Base-by-base conservation (phyloP, 768 basidiomycete genomes). In the Kwoniella sp. region DNA sequence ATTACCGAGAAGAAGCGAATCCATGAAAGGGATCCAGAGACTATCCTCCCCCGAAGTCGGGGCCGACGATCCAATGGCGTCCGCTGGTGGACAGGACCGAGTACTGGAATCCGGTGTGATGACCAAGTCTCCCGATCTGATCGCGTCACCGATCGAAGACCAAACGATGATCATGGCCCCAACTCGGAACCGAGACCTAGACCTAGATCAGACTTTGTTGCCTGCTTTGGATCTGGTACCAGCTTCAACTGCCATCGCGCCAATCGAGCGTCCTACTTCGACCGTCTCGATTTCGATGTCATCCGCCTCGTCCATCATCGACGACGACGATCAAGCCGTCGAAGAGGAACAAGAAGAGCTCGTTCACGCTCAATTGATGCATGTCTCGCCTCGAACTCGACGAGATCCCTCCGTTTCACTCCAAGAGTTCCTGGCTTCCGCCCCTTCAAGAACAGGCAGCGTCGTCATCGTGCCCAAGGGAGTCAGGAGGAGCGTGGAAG, bases 341-440 rank as follows among this genome's bases (percentile, higher is more conserved):
- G 71, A 64, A 25, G 66, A 67, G 3, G 51, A 58, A 9, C 54
- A 69, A 1, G 41, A 45, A 45, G 68, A 69, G 34, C 52, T 73
- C 20, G 45, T 58, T 11, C 65, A 70, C 38, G 71, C 71, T n/a
- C 65, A 73, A 45, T 57, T 73, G 25, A 66, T 73, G 66, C 68
- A 66, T 20, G 61, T 73, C 20, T 70, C 71, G 11, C 71, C 71
- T 17, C 59, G 66, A 15, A 73, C 71, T 4, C 38, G 71, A 22
- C 29, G 65, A 37, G 61, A 73, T 56, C 68, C 71, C 4, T 55
- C 61, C 1, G 58, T 38, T 23, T 58, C 66, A 1, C 55, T 73
- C 0, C 68, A 73, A 45, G 71, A 69, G 22, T 65, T 65, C 53
- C n/a, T 73, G 23, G 63, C 68, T n/a, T 45, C 58, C 8, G 66